Conservation (phyloP, 495 filamentous ascomycete species). For the Neurospora tetrasperma region DNA sequence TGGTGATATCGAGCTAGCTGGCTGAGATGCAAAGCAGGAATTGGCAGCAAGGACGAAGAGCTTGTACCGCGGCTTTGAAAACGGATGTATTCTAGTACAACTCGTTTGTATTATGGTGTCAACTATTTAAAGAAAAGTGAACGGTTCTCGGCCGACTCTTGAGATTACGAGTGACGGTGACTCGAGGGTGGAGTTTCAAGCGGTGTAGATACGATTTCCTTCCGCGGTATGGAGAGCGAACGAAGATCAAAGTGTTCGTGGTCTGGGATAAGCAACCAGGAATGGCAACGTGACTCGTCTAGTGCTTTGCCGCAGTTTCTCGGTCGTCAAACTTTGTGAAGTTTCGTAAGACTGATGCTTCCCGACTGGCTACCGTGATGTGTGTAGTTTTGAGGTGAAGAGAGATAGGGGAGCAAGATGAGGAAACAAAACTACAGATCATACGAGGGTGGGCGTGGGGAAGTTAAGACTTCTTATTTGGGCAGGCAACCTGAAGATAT, state of each 20-base stretch:
- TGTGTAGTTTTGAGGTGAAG: background rate
- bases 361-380: background rate
- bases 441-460: background rate
- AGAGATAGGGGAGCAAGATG: background rate
- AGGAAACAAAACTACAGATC: background rate
- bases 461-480: background rate
- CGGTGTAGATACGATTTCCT: background rate
- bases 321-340: background rate
- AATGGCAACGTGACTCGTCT: background rate
- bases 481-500: background rate
- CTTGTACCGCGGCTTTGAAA: background rate
- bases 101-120: background rate
- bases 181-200: background rate
- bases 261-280: background rate
- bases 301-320: background rate
- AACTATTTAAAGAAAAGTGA: background rate
- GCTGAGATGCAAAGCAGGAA: background rate
- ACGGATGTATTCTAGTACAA: background rate
- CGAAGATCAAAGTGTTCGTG: background rate
- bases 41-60: background rate
- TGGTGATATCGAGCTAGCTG: background rate
- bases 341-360: background rate
- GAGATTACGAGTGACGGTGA: background rate
- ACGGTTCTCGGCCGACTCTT: background rate
- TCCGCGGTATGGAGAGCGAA: background rate